A percentile compares a stretch with the other conserved stretches of the same genome.
Conservation (phyloP, 164 flowering plant genomes). For the Vitis riparia region DNA sequence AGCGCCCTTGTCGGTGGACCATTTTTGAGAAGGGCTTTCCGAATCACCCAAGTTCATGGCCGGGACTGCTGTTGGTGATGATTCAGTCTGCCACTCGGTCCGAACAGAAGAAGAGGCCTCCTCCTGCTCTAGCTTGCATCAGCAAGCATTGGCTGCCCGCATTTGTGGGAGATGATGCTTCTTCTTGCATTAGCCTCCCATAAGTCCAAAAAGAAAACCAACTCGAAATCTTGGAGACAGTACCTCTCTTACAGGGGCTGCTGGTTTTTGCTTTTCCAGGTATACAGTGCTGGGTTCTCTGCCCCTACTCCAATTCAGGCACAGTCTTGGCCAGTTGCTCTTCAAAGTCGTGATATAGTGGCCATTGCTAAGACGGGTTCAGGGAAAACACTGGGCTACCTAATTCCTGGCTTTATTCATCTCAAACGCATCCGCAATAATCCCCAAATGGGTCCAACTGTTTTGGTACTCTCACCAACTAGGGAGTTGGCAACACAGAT, state of each 20-base stretch:
- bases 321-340: slow-evolving; percentile 90
- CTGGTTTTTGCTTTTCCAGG: slow-evolving; percentile 65
- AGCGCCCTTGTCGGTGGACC: slow-evolving; percentile 70
- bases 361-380: slow-evolving; percentile 98
- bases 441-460: slow-evolving; percentile 76
- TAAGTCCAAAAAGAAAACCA: slow-evolving; percentile 29
- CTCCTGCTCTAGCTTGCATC: slow-evolving; percentile 83
- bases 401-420: slow-evolving; percentile 82
- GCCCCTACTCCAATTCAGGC: slow-evolving; percentile 96
- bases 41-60: slow-evolving; percentile 66
- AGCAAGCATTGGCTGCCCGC: slow-evolving; percentile 55
- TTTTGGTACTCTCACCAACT: slow-evolving; percentile 86
- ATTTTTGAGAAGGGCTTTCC: slow-evolving; percentile 67
- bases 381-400: slow-evolving; percentile 88
- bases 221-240: slow-evolving; percentile 29
- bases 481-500: slow-evolving; percentile 96
- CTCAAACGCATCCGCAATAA: slow-evolving; percentile 56
- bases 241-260: slow-evolving; percentile 41
- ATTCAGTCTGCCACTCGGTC: slow-evolving; percentile 81
- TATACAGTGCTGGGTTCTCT: slow-evolving; percentile 74
- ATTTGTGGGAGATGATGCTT: slow-evolving; percentile 57
- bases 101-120: slow-evolving; percentile 68
- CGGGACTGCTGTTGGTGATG: slow-evolving; percentile 73
- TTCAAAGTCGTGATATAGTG: slow-evolving; percentile 78
- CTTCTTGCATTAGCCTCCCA: slow-evolving; percentile 45